These are phyloP conservation scores for Coemansia sp. DNA, from an alignment of 192 early-diverging fungal species.

Conservation along the genomic window DNA sequence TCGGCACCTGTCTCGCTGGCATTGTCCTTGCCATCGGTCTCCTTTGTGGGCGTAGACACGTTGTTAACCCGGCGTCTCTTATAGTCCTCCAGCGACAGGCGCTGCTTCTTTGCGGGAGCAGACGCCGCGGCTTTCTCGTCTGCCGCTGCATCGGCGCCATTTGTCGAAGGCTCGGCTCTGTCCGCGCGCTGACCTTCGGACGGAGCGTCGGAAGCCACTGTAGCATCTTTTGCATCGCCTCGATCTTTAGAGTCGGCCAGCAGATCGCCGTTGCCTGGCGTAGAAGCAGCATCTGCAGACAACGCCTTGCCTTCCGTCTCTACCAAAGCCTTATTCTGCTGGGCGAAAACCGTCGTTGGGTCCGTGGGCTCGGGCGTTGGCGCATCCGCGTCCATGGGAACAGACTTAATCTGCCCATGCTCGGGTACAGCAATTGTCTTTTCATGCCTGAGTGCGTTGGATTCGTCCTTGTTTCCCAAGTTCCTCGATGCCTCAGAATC, in stretches of 20 bases:
- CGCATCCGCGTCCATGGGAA: constrained; percentile 41
- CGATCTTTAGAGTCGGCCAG: neutral
- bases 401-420: constrained; percentile 22
- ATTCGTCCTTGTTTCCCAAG: neutral
- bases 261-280: neutral
- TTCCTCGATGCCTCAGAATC: neutral
- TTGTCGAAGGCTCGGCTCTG: neutral
- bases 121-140: neutral
- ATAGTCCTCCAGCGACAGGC: constrained; percentile 49
- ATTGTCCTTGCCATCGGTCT: constrained; percentile 13
- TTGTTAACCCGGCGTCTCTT: constrained; percentile 45
- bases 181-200: neutral
- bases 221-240: neutral
- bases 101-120: constrained; percentile 40
- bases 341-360: neutral
- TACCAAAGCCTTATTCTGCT: neutral
- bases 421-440: neutral
- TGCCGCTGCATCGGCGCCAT: constrained; percentile 1
- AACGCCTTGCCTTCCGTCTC: too few relatives aligned
- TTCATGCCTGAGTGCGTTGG: neutral
- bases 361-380: constrained; percentile 37
- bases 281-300: neutral
- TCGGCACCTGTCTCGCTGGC: neutral
- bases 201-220: neutral
- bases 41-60: neutral